Percentiles rank a stretch among this genome's conserved stretches.
These are phyloP conservation scores for Thraustochytrium sp. DNA, from an alignment of 352 stramenopile species.

Conservation along the genomic window DNA sequence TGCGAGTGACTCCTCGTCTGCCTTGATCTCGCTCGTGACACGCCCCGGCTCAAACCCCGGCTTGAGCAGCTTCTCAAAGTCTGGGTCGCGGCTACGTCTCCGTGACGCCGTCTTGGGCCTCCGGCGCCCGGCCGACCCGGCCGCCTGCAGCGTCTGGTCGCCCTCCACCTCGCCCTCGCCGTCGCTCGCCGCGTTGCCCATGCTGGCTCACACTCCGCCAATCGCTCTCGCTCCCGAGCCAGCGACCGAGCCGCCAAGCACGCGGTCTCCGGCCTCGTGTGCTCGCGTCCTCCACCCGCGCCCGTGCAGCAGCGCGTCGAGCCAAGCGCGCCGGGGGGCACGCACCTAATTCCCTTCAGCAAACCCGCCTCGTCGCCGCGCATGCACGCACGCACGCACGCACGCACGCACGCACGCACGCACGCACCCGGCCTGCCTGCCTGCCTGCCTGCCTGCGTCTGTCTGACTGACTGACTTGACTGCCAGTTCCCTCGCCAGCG, in stretches of 20 bases:
- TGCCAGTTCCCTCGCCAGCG: no score
- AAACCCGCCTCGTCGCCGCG: no score
- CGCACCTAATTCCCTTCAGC: no score
- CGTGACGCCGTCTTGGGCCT: not conserved
- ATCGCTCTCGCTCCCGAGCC: not conserved
- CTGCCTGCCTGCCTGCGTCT: no score
- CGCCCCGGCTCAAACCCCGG: conserved; percentile 5
- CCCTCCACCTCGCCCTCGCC: not conserved
- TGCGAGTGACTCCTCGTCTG: not conserved
- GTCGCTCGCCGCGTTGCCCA: not conserved
- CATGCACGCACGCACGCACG: no score
- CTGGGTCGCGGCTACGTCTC: not conserved
- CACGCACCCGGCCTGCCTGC: no score
- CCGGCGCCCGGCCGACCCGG: not conserved
- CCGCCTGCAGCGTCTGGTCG: not conserved
- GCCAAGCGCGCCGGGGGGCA: no score
- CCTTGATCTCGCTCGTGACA: not conserved
- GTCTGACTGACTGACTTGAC: no score
- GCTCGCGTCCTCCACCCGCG: no score
- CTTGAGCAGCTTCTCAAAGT: not conserved
- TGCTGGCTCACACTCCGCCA: no score
- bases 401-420: no score
- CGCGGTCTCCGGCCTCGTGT: not conserved
- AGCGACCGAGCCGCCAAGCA: not conserved
- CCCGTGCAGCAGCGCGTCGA: no score